phyloP scores from a whole-genome alignment of 352 stramenopile species.

The Globisporangium paroecandrum region DNA sequence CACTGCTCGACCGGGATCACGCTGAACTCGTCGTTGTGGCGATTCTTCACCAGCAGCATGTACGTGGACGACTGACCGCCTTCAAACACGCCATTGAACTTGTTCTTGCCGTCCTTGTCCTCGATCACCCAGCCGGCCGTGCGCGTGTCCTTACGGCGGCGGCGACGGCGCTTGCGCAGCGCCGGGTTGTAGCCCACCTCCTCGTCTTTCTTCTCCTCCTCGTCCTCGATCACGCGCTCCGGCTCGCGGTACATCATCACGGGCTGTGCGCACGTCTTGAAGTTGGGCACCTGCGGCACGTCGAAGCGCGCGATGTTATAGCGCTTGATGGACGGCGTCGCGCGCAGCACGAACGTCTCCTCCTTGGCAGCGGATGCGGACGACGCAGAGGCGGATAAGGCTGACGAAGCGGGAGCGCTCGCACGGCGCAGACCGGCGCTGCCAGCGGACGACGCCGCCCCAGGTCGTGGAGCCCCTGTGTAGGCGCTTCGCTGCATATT shows the following conservation, averaged over 20 bases:
- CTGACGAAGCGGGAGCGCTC: background rate
- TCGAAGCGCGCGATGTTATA: constrained; percentile 88
- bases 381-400: background rate
- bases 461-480: background rate
- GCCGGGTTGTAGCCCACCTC: constrained; percentile 67
- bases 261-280: constrained; percentile 59
- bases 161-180: constrained; percentile 69
- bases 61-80: constrained; percentile 82
- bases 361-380: constrained; percentile 18
- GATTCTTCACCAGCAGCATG: constrained; percentile 85
- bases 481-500: constrained; percentile 5
- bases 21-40: constrained; percentile 86
- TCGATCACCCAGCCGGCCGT: constrained; percentile 84
- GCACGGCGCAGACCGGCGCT: background rate
- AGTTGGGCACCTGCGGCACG: constrained; percentile 55
- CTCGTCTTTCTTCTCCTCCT: constrained; percentile 80
- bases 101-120: constrained; percentile 77
- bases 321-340: constrained; percentile 84
- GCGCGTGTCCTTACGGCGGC: constrained; percentile 70
- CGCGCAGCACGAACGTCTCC: constrained; percentile 76
- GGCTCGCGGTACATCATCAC: constrained; percentile 88
- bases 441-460: background rate
- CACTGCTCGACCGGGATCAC: constrained; percentile 86
- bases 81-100: constrained; percentile 80
- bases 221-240: constrained; percentile 65